Evolutionary conservation across 2,329 filamentous ascomycete species (phyloP).

Genomic region (Annulohypoxylon truncatum): DNA sequence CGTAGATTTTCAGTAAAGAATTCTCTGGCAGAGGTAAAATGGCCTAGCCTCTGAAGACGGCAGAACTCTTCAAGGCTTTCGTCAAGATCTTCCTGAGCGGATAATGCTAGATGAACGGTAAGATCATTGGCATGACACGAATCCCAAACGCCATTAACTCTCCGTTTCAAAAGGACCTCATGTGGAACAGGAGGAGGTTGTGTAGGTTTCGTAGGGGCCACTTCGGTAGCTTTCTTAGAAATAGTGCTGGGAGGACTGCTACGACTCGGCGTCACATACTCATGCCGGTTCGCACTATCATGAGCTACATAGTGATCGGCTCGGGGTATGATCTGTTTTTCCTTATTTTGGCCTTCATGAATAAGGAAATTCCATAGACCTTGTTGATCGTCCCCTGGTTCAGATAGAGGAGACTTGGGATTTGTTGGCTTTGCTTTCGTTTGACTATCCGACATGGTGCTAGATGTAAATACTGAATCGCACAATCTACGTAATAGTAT

Average conservation of each 20-base stretch:
- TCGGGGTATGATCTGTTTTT: background rate
- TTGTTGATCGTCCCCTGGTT: background rate
- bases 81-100: constrained; percentile 43
- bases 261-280: background rate
- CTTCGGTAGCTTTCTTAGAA: background rate
- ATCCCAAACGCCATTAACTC: constrained; percentile 35
- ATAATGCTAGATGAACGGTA: constrained; percentile 41
- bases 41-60: constrained; percentile 44
- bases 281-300: background rate
- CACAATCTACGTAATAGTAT: too few relatives aligned
- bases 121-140: constrained; percentile 30
- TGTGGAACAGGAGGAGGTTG: background rate
- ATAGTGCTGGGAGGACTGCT: background rate
- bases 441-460: background rate
- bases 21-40: constrained; percentile 39
- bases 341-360: background rate
- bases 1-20: constrained; percentile 41
- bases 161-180: constrained; percentile 23
- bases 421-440: background rate
- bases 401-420: background rate
- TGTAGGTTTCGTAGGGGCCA: background rate
- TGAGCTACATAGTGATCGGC: background rate
- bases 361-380: background rate
- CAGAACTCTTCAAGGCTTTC: constrained; percentile 43
- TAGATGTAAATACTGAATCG: background rate